Base-by-base conservation (phyloP, 2,329 filamentous ascomycete genomes). In the Fusarium ramigenum region DNA sequence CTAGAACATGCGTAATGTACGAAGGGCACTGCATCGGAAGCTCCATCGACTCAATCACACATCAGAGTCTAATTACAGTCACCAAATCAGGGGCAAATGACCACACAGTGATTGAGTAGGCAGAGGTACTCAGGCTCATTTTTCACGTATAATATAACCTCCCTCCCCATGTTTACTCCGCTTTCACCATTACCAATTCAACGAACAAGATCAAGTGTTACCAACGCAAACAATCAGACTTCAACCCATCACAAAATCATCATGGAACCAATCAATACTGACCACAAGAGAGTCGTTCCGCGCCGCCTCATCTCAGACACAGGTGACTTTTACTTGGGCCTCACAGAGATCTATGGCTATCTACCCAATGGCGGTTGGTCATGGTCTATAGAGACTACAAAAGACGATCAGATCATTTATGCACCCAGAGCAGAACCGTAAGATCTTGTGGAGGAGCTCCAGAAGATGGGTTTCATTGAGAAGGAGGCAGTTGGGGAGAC, bases 201-300 rank as follows among this genome's bases (percentile, higher is more conserved):
- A 5, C n/a, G 19, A 23, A 43, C 6, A 23, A 23, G 6, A 43
- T 11, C 42, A 8, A 23, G 6, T 8, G n/a, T 18, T 3, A 11
- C 9, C 9, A 43, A 18, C 7, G 6, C 15, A 43, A 43, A 43
- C 9, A 18, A 42, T 9, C 2, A 42, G 14, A 9, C 8, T 23
- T 16, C 5, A 23, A 0, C 21, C 8, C 9, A 14, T 4, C 8
- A 23, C 1, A 16, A n/a, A 23, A 7, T 9, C 5, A 23, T 3
- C 8, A 42, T 16, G 21, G 14, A 42, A 16, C 40, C 14, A 16
- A 43, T 18, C 15, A 23, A 43, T 8, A 23, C 2, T 18, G 15
- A 18, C 9, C n/a, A 43, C 15, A 43, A 23, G 4, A 23, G n/a
- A 23, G 15, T 43, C 9, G n/a, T 43, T 18, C n/a, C 42, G 15